Base-by-base conservation (phyloP, 1,284 basidiomycete genomes). In the Cryptococcus wingfieldii region DNA sequence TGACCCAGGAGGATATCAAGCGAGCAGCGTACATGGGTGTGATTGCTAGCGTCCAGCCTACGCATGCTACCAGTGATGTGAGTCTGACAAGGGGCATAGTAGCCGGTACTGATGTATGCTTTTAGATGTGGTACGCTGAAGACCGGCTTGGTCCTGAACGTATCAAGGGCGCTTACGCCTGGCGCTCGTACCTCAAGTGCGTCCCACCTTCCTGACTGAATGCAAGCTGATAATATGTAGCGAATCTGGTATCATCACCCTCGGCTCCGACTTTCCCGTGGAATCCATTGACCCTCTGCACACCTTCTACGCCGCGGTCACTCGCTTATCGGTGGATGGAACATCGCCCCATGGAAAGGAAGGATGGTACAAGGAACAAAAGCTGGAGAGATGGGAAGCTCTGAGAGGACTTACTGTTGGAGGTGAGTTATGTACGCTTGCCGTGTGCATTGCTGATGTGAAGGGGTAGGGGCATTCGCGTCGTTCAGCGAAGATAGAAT, bases 201-300 rank as follows among this genome's bases (percentile, higher is more conserved):
- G 84, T 72, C 18, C 28, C 19, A 53, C 13, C 47, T 39, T 23
- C 19, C 19, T 31, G n/a, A 14, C 34, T 37, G 9, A 12, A 37
- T 19, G 10, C 10, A 13, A 9, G 18, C 34, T 31, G 46, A 45
- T 57, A 5, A 50, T n/a, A 18, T 38, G 14, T 12, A 79, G 80
- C 16, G 76, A 80, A 2, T 79, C 78, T 2, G 79, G 78, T 0
- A 69, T 85, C 12, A 81, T 93, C 3, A 85, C 89, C 0, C 80
- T 95, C 0, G 92, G 93, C 10, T 90, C 89, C 2, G 93, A 96
- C 74, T 95, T 95, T 74, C 92, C 92, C 1, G 86, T 97, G 2
- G 91, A 94, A 74, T 72, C 69, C 2, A 68, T 75, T 39, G 71
- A 76, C 50, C 77, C 76, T 1, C 59, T 78, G 31, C 72, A 73